Base-by-base conservation (phyloP, 202 grass and related monocot genomes). In the Zizania palustris region DNA sequence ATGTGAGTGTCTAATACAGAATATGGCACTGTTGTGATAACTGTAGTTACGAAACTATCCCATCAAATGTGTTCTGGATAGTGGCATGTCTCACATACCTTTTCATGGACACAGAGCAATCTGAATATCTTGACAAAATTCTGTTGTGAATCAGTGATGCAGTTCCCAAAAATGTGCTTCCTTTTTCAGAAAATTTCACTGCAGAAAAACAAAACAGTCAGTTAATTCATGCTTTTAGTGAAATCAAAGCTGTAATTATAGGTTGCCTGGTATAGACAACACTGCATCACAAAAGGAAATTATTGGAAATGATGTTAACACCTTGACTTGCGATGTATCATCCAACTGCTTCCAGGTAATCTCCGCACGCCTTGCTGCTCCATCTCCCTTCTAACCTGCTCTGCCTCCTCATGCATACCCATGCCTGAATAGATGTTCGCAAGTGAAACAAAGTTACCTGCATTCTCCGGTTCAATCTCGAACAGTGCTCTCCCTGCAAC, bases 401-500 rank as follows among this genome's bases (percentile, higher is more conserved):
- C 85, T 15, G 91, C 91, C 63, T 88, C 79, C 44, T 83, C 85
- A 68, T 83, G 83, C 75, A 80, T 88, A 20, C 91, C 88, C 57
- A 71, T 58, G 15, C 71, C 75, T 10, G 87, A 82, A 80, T 90
- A 88, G 22, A 93, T 81, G 72, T 72, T 90, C 2, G 91, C 78
- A 5, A 93, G 87, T 5, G 83, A 76, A 78, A 90, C 66, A 81
- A 90, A 93, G 72, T 85, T 93, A 15, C 79, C 91, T 18, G 91
- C 87, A 75, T 93, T 93, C 36, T 90, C 66, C 1, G 87, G 91
- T 72, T 90, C 87, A 1, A 88, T 85, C 20, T 90, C 79, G 46
- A 93, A 90, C 79, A 93, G 69, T 15, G 80, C 82, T 40, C 49
- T 78, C 9, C 75, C 91, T 0, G 91, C 82, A 75, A 90, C 37